These are phyloP conservation scores for Actinomortierella ambigua DNA, from an alignment of 371 early-diverging fungal species.

Conservation along the genomic window DNA sequence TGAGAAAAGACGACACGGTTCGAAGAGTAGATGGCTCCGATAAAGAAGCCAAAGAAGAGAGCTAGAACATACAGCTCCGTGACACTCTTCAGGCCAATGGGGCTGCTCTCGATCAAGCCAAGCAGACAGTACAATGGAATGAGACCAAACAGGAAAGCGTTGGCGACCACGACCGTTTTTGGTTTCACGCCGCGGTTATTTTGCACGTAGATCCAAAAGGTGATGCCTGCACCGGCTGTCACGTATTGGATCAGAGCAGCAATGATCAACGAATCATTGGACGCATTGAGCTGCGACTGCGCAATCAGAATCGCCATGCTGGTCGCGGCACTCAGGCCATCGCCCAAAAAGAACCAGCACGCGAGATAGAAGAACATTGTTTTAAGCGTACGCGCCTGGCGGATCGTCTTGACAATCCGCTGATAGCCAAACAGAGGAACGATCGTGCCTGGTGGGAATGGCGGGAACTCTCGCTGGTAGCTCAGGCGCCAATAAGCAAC, in stretches of 20 bases:
- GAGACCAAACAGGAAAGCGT: conserved; percentile 16
- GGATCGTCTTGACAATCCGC: conserved; percentile 11
- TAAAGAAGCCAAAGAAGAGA: conserved; percentile 13
- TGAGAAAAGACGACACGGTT: conserved; percentile 22
- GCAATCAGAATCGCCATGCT: conserved; percentile 16
- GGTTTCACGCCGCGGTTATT: conserved; percentile 16
- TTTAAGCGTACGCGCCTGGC: conserved; percentile 14
- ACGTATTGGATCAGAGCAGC: conserved; percentile 15
- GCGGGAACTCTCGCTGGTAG: conserved; percentile 11
- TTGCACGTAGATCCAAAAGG: conserved; percentile 22
- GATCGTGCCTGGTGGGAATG: conserved; percentile 1
- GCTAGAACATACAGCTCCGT: conserved; percentile 19
- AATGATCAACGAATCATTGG: conserved; percentile 12
- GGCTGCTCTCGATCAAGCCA: conserved; percentile 9
- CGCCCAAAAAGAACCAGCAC: conserved; percentile 16
- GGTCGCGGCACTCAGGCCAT: conserved; percentile 7
- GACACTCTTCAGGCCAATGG: conserved; percentile 10
- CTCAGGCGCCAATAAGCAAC: conserved; percentile 7
- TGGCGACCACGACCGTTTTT: conserved; percentile 14
- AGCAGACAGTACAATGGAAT: conserved; percentile 18
- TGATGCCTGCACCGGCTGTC: conserved; percentile 8
- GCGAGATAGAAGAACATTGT: conserved; percentile 22
- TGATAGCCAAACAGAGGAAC: conserved; percentile 12
- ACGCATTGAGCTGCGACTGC: conserved; percentile 14
- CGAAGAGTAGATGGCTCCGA: conserved; percentile 13